phyloP scores from a whole-genome alignment of 768 basidiomycete genomes.

The Termitomyces titanicus region DNA sequence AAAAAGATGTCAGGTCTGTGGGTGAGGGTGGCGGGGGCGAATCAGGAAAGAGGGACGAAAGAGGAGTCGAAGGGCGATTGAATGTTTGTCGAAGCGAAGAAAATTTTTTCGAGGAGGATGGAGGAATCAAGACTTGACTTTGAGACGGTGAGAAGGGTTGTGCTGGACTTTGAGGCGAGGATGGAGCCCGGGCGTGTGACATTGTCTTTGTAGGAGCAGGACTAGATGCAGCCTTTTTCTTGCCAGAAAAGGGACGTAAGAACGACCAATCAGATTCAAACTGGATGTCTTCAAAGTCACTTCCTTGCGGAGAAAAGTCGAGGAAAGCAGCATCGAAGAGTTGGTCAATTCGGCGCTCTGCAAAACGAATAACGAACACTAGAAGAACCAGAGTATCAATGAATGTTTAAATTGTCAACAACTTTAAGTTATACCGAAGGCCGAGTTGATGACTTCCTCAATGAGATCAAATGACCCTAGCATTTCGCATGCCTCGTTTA shows the following conservation, averaged over 20 bases:
- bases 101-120: slow-evolving; percentile 51
- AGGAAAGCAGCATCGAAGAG: slow-evolving; percentile 80
- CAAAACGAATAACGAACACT: slow-evolving; percentile 95
- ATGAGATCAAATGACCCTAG: slow-evolving; percentile 82
- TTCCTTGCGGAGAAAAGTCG: slow-evolving; percentile 75
- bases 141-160: slow-evolving; percentile 54
- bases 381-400: slow-evolving; percentile 10
- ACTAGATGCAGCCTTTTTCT: slow-evolving; percentile 46
- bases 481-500: slow-evolving; percentile 77
- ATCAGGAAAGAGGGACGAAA: slow-evolving; percentile 49
- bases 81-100: slow-evolving; percentile 70
- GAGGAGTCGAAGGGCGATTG: slow-evolving; percentile 41
- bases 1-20: slow-evolving; percentile 65
- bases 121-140: slow-evolving; percentile 34
- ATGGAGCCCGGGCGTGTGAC: slow-evolving; percentile 32
- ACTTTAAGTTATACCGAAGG: slow-evolving; percentile 63
- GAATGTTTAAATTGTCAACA: neutral
- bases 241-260: slow-evolving; percentile 65
- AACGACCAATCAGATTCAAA: slow-evolving; percentile 98
- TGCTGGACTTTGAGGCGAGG: slow-evolving; percentile 47
- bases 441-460: slow-evolving; percentile 91
- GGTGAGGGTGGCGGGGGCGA: slow-evolving; percentile 39
- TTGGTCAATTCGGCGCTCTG: slow-evolving; percentile 85
- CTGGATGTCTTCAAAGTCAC: slow-evolving; percentile 76
- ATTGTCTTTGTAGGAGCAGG: slow-evolving; percentile 26